Evolutionary conservation across 2,329 filamentous ascomycete species (phyloP).

Genomic region (Calonectria fujianensis): DNA sequence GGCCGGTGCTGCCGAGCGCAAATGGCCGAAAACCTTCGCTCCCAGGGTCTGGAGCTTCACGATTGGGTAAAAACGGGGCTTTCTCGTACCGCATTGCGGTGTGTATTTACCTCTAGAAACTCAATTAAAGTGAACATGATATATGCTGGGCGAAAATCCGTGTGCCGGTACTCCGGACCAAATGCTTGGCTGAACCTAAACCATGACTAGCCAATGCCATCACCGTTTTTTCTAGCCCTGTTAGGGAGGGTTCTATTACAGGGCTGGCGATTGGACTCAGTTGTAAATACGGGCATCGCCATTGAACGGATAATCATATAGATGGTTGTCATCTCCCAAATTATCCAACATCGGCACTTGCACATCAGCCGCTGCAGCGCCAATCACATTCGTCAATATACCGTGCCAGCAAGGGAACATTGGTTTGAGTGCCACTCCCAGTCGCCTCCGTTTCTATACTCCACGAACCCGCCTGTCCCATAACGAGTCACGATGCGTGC

Average conservation of each 20-base stretch:
- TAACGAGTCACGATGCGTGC: background rate
- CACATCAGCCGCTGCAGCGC: background rate
- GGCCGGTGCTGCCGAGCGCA: background rate
- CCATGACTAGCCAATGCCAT: background rate
- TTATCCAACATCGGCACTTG: background rate
- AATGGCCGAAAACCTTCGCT: background rate
- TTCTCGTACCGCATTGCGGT: background rate
- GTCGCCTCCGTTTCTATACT: background rate
- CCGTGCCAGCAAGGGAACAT: background rate
- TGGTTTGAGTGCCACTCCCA: background rate
- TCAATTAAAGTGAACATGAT: conserved; percentile 7
- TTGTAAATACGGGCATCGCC: background rate
- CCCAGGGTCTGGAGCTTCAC: background rate
- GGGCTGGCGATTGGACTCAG: background rate
- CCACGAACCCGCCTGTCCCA: background rate
- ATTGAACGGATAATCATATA: background rate
- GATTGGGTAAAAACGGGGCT: conserved; percentile 1
- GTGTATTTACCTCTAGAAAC: background rate
- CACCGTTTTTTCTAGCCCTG: background rate
- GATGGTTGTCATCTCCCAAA: background rate
- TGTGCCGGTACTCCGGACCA: background rate
- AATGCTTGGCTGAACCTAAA: background rate
- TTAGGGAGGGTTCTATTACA: background rate
- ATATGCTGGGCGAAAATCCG: background rate
- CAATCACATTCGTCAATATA: background rate